Evolutionary conservation across 2,329 filamentous ascomycete genomes (phyloP).

Genomic region (Microdochium trichocladiopsis): DNA sequence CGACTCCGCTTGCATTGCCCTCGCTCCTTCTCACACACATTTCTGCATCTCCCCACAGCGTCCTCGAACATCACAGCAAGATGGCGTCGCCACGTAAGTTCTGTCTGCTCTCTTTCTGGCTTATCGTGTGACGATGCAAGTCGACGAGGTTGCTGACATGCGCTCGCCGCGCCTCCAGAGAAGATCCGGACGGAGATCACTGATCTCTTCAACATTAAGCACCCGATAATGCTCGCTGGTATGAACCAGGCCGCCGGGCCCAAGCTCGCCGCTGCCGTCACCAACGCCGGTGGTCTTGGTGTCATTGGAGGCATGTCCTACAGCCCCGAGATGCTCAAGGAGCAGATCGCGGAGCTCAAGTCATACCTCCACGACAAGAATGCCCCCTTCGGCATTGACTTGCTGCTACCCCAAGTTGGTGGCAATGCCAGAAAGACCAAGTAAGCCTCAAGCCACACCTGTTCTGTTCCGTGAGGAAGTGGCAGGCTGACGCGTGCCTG

Average conservation of each 20-base stretch:
- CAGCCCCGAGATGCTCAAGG: conserved; percentile 89
- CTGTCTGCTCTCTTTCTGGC: conserved; percentile 1
- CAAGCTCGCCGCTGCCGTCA: conserved; percentile 89
- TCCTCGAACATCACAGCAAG: conserved; percentile 8
- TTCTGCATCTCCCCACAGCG: background rate
- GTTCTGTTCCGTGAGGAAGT: too few species aligned
- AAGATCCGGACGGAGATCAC: conserved; percentile 84
- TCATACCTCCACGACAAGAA: conserved; percentile 77
- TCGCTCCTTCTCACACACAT: background rate
- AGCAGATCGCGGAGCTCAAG: conserved; percentile 91
- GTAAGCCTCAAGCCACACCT: conserved; percentile 34
- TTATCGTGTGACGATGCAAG: conserved; percentile 1
- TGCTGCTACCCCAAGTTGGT: conserved; percentile 23
- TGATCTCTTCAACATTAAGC: conserved; percentile 92
- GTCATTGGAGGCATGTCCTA: conserved; percentile 92
- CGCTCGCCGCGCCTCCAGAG: conserved; percentile 42
- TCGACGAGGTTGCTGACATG: conserved; percentile 7
- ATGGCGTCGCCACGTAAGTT: conserved; percentile 25
- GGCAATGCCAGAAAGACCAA: conserved; percentile 23
- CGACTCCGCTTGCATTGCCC: conserved; percentile 1
- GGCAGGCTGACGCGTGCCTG: conserved; percentile 10
- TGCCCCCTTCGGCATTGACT: conserved; percentile 38
- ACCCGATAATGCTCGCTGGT: conserved; percentile 86
- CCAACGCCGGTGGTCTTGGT: conserved; percentile 89
- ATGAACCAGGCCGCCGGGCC: conserved; percentile 98